Percentiles rank a stretch among this genome's conserved stretches.
Conservation (phyloP, 2,329 filamentous ascomycete genomes). For the Blumeria hordei region DNA sequence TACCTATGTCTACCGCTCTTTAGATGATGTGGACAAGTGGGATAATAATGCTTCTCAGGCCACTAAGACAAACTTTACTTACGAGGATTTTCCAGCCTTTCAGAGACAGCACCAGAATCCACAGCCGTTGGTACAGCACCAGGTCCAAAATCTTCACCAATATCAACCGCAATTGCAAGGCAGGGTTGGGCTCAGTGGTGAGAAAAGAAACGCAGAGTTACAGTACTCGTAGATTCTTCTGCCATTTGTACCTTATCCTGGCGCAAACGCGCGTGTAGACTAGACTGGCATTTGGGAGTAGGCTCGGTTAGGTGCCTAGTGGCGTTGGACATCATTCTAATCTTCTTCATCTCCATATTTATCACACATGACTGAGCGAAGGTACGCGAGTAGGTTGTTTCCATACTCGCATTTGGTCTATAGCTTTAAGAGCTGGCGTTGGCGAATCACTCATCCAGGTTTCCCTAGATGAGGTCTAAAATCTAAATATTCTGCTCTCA, state of each 20-base stretch:
- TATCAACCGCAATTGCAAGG: conserved; percentile 8
- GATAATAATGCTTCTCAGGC: conserved; percentile 18
- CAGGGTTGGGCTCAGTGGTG: conserved; percentile 7
- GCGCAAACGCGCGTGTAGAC: too few species aligned
- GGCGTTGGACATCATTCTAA: too few species aligned
- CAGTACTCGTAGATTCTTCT: conserved; percentile 9
- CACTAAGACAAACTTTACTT: conserved; percentile 14
- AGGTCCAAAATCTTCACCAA: conserved; percentile 12
- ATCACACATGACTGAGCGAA: background rate
- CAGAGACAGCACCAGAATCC: conserved; percentile 15
- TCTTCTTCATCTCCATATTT: too few species aligned
- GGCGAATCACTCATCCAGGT: too few species aligned
- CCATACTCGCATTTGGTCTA: too few species aligned
- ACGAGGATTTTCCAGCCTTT: conserved; percentile 16
- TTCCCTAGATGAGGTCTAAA: too few species aligned
- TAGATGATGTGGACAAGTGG: conserved; percentile 36
- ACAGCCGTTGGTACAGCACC: conserved; percentile 14
- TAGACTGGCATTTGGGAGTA: too few species aligned
- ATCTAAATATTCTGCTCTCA: too few species aligned
- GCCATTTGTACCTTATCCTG: too few species aligned
- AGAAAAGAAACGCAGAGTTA: conserved; percentile 9
- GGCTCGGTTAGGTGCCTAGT: too few species aligned
- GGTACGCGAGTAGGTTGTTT: too few species aligned
- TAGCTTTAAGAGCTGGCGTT: too few species aligned
- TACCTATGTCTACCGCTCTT: conserved; percentile 32